phyloP scores from a whole-genome alignment of 2,329 filamentous ascomycete species.

The Chrysoporthe puriensis region DNA sequence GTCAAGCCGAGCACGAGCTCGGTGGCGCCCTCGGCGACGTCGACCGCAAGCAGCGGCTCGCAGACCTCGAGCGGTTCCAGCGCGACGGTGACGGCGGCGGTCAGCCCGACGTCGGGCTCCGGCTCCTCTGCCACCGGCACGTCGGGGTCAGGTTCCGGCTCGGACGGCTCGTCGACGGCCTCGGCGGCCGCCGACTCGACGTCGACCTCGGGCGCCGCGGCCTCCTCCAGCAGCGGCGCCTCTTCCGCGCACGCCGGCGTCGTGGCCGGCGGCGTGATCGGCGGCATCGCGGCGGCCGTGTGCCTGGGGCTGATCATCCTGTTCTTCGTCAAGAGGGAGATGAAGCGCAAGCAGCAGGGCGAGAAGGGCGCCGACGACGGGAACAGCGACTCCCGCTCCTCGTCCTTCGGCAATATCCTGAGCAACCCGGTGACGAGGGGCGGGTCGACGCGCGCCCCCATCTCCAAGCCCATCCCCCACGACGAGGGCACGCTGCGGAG shows the following conservation, averaged over 20 bases:
- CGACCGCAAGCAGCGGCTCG: constrained; percentile 30
- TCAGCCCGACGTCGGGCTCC: constrained; percentile 30
- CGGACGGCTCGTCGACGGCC: constrained; percentile 31
- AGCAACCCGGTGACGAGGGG: constrained; percentile 54
- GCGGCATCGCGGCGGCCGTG: constrained; percentile 47
- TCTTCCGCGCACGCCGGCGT: constrained; percentile 41
- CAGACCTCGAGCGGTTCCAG: constrained; percentile 30
- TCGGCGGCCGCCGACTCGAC: constrained; percentile 33
- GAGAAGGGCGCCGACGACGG: constrained; percentile 29
- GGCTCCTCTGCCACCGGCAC: constrained; percentile 31
- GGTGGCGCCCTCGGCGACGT: constrained; percentile 31
- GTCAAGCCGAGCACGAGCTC: constrained; percentile 33
- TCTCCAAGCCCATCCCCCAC: constrained; percentile 59
- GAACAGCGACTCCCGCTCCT: constrained; percentile 32
- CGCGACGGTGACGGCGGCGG: constrained; percentile 31
- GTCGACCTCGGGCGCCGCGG: constrained; percentile 18
- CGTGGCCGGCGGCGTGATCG: constrained; percentile 53
- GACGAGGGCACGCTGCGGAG: constrained; percentile 47
- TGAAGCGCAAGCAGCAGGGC: constrained; percentile 28
- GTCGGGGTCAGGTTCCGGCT: constrained; percentile 30
- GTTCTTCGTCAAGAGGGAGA: constrained; percentile 42
- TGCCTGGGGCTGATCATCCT: constrained; percentile 44
- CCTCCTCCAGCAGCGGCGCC: constrained; percentile 23
- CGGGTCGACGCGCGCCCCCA: constrained; percentile 36
- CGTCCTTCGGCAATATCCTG: constrained; percentile 52